Conservation (phyloP, 495 filamentous ascomycete genomes). For the Penicillium salamii region DNA sequence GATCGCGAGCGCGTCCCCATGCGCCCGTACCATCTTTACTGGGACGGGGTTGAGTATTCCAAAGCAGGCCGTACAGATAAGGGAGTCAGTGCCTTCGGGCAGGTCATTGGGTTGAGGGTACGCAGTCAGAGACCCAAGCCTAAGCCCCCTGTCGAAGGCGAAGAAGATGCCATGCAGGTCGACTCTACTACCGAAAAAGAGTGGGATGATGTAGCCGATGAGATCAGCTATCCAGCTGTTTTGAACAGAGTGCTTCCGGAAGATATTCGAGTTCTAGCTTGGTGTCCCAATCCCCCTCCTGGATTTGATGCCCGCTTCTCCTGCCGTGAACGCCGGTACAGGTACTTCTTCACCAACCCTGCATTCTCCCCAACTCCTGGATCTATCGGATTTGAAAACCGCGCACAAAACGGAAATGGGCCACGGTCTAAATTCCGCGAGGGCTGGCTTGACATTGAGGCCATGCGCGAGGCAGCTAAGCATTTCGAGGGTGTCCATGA, state of each 20-base stretch:
- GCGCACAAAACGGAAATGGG: slow-evolving; percentile 16
- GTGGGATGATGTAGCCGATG: slow-evolving; percentile 76
- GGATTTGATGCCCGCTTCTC: slow-evolving; percentile 91
- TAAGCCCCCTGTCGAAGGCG: slow-evolving; percentile 17
- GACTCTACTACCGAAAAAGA: slow-evolving; percentile 31
- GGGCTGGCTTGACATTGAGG: slow-evolving; percentile 74
- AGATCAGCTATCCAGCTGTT: slow-evolving; percentile 75
- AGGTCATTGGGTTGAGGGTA: slow-evolving; percentile 81
- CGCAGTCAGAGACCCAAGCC: slow-evolving; percentile 67
- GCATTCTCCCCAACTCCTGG: slow-evolving; percentile 64
- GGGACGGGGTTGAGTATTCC: slow-evolving; percentile 79
- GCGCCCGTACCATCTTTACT: slow-evolving; percentile 56
- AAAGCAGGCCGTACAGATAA: slow-evolving; percentile 92
- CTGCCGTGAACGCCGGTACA: slow-evolving; percentile 83
- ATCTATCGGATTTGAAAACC: slow-evolving; percentile 30
- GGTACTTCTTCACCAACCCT: slow-evolving; percentile 97
- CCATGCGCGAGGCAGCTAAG: slow-evolving; percentile 79
- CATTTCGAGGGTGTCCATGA: slow-evolving; percentile 81
- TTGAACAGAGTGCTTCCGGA: slow-evolving; percentile 84
- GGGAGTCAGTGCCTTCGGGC: slow-evolving; percentile 95
- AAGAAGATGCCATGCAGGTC: slow-evolving; percentile 18
- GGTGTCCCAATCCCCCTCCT: slow-evolving; percentile 78
- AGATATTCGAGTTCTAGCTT: slow-evolving; percentile 87
- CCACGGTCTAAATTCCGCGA: slow-evolving; percentile 36
- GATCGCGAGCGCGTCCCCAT: slow-evolving; percentile 21